phyloP scores from a whole-genome alignment of 345 rosid species.

The Cochlearia excelsa region DNA sequence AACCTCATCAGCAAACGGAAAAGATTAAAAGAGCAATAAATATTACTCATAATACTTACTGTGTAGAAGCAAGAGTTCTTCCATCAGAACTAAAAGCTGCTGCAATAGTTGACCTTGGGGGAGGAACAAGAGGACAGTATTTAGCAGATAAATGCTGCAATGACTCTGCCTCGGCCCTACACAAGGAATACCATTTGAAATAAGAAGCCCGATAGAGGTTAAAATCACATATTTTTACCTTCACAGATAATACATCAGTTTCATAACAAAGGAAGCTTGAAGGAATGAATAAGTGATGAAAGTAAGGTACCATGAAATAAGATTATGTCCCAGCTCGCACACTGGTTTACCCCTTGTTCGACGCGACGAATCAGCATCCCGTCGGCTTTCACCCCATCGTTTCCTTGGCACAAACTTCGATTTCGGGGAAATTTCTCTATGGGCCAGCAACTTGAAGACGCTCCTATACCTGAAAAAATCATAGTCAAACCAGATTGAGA shows the following conservation, averaged over 20 bases:
- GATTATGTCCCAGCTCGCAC: constrained; percentile 63
- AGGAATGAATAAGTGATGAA: constrained; percentile 6
- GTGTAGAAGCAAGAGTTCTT: constrained; percentile 84
- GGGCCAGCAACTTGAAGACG: constrained; percentile 55
- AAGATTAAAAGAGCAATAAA: constrained; percentile 10
- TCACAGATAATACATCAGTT: background rate
- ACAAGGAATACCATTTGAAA: constrained; percentile 9
- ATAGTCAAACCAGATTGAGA: constrained; percentile 14
- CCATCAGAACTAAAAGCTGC: constrained; percentile 97
- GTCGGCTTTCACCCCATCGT: constrained; percentile 57
- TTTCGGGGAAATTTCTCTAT: constrained; percentile 71
- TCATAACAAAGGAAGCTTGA: constrained; percentile 13
- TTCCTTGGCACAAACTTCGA: constrained; percentile 52
- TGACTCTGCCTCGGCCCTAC: constrained; percentile 88
- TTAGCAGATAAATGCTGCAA: constrained; percentile 72
- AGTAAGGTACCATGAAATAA: constrained; percentile 64
- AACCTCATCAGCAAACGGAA: constrained; percentile 24
- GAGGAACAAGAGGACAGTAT: constrained; percentile 83
- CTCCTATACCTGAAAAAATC: constrained; percentile 49
- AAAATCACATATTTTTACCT: constrained; percentile 3
- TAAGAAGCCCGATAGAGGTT: background rate
- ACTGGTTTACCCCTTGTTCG: constrained; percentile 41
- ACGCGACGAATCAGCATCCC: constrained; percentile 38
- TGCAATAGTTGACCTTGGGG: constrained; percentile 98
- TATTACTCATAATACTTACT: constrained; percentile 43